Base-by-base conservation (phyloP, 257 asterid species). In the Knoxia roxburghii region DNA sequence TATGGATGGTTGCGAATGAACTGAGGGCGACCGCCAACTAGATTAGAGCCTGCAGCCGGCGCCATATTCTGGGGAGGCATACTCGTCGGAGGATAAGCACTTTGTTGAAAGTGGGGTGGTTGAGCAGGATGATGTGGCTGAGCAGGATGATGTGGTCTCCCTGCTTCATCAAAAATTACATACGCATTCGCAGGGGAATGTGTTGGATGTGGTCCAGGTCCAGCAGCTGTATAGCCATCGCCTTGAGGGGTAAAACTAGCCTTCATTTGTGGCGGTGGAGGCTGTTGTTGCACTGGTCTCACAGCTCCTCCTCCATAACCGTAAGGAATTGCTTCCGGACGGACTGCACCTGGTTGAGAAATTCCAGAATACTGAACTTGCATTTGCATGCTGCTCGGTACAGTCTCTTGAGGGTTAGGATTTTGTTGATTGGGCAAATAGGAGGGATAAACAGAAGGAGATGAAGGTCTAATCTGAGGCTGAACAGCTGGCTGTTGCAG, bases 51-150 rank as follows among this genome's bases (percentile, higher is more conserved):
- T 24, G 86, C 70, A 41, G 81, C 70, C 32, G 83, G 91, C 78
- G 75, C 89, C 2, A 76, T 75, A 63, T 83, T 84, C 78, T 77
- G 95, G 24, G 64, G 23, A 52, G 96, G 83, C 75, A 84, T 39
- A 59, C 75, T 80, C 11, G 83, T 58, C 1, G 96, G 90, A 72
- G 93, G 95, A 78, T 86, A 89, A 67, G 74, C 80, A 69, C 79
- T 75, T 53, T 84, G 97, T 61, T 79, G 91, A 78, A 81, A 86
- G 66, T 86, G 89, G 71, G 93, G 79, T n/a, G 77, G 95, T 51
- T 81, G 79, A 7, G 85, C 76, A 5, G 82, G 83, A 64, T 77
- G 88, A 48, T 85, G 97, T 3, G 77, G 63, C n/a, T 81, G 79
- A 7, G 85, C 76, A 5, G 82, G 83, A 64, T 77, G 88, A 48